phyloP scores from a whole-genome alignment of 371 early-diverging fungal species.

The Rhizopus microsporus region DNA sequence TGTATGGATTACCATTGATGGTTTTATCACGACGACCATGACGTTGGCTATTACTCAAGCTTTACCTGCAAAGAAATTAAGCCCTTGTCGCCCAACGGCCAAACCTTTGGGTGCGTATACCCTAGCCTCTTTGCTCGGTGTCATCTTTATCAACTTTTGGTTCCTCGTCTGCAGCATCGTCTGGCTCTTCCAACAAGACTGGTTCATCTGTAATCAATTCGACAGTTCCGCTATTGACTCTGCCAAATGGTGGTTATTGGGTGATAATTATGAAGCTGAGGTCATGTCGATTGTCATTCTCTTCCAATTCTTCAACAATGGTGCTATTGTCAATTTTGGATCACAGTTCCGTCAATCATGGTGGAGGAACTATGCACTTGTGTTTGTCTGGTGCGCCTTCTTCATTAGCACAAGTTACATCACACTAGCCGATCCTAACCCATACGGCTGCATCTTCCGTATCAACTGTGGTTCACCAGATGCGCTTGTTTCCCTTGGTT shows the following conservation, averaged over 20 bases:
- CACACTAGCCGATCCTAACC: conserved; percentile 68
- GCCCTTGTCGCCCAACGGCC: conserved; percentile 73
- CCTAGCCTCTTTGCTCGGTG: conserved; percentile 66
- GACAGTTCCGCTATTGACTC: conserved; percentile 67
- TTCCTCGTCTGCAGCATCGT: conserved; percentile 49
- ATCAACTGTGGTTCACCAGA: conserved; percentile 73
- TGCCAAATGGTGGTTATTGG: conserved; percentile 81
- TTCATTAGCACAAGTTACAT: conserved; percentile 57
- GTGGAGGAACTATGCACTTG: conserved; percentile 62
- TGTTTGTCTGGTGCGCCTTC: conserved; percentile 56
- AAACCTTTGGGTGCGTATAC: conserved; percentile 74
- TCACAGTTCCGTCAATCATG: conserved; percentile 64
- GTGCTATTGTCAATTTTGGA: conserved; percentile 76
- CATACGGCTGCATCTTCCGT: conserved; percentile 71
- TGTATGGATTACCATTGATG: conserved; percentile 79
- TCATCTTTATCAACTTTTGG: conserved; percentile 68
- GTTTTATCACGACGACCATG: conserved; percentile 66
- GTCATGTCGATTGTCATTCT: conserved; percentile 61
- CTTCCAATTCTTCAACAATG: conserved; percentile 72
- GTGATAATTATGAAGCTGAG: conserved; percentile 78
- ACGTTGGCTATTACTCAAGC: conserved; percentile 73
- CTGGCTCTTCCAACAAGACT: conserved; percentile 61
- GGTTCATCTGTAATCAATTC: conserved; percentile 79
- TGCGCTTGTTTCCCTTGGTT: conserved; percentile 50
- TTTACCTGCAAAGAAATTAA: conserved; percentile 58